Evolutionary conservation across 768 basidiomycete species (phyloP).

Genomic region (Suillus discolor): DNA sequence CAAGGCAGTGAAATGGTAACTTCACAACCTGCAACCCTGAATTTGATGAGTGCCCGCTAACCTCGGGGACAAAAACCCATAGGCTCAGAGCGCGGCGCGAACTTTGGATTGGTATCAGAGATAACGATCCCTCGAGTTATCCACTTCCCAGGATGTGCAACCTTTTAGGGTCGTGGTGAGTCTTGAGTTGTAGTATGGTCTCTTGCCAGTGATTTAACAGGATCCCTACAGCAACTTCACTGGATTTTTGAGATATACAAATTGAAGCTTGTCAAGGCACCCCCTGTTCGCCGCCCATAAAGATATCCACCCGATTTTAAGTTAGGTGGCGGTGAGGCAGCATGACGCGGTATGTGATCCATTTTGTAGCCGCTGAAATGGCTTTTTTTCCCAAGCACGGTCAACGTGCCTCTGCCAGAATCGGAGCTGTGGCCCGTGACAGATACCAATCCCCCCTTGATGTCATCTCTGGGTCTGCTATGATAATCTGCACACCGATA

Average conservation of each 20-base stretch:
- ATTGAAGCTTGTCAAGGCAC: neutral
- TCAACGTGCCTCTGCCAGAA: neutral
- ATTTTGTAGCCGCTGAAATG: neutral
- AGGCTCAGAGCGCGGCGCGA: neutral
- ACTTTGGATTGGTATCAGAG: neutral
- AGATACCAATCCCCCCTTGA: neutral
- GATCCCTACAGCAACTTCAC: neutral
- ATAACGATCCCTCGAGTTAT: no score
- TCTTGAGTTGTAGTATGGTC: neutral
- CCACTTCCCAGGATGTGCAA: neutral
- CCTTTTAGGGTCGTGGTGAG: neutral
- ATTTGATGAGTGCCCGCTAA: neutral
- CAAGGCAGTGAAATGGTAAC: neutral
- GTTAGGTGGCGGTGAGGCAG: neutral
- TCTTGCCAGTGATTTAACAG: neutral
- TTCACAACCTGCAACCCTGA: neutral
- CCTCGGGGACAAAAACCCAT: neutral
- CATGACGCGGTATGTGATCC: neutral
- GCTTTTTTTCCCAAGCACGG: neutral
- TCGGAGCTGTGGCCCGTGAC: neutral
- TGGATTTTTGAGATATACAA: neutral
- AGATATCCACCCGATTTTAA: neutral
- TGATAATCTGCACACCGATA: neutral
- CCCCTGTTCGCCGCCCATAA: neutral
- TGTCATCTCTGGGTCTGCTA: neutral